These are phyloP conservation scores for Articulospora tetracladia DNA, from an alignment of 495 filamentous ascomycete species.

Conservation along the genomic window DNA sequence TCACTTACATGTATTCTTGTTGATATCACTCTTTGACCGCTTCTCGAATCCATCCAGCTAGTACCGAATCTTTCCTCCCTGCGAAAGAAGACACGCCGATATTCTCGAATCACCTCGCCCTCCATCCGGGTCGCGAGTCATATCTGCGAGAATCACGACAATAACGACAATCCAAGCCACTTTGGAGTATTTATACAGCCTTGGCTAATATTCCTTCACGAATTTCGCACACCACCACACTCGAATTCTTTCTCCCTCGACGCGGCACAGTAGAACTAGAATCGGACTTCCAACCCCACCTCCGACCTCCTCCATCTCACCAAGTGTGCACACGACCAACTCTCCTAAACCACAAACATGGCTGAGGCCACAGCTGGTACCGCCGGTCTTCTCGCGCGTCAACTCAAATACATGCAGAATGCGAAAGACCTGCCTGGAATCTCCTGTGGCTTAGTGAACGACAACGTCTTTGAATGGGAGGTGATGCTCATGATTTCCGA, in stretches of 20 bases:
- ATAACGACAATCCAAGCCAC: no score
- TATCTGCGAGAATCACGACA: background rate
- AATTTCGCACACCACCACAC: no score
- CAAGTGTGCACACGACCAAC: background rate
- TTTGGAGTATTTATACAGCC: no score
- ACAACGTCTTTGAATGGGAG: constrained; percentile 98
- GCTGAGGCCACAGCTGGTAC: constrained; percentile 29
- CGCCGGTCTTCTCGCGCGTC: constrained; percentile 73
- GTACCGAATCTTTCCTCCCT: background rate
- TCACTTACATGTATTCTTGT: no score
- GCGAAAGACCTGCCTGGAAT: constrained; percentile 91
- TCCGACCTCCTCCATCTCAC: background rate
- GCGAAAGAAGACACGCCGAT: background rate
- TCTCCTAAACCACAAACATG: background rate
- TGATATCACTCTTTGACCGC: no score
- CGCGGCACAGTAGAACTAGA: no score
- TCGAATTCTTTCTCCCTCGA: no score
- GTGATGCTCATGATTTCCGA: constrained; percentile 99
- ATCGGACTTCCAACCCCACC: background rate
- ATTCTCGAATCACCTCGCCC: background rate
- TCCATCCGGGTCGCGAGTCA: background rate
- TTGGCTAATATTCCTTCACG: no score
- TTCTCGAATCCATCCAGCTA: no score
- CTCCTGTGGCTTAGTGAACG: constrained; percentile 79
- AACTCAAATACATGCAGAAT: constrained; percentile 90